Percentiles rank a stretch among this genome's conserved stretches.
phyloP scores from a whole-genome alignment of 2,329 filamentous ascomycete genomes.

The Scopulariopsis brevicaulis region DNA sequence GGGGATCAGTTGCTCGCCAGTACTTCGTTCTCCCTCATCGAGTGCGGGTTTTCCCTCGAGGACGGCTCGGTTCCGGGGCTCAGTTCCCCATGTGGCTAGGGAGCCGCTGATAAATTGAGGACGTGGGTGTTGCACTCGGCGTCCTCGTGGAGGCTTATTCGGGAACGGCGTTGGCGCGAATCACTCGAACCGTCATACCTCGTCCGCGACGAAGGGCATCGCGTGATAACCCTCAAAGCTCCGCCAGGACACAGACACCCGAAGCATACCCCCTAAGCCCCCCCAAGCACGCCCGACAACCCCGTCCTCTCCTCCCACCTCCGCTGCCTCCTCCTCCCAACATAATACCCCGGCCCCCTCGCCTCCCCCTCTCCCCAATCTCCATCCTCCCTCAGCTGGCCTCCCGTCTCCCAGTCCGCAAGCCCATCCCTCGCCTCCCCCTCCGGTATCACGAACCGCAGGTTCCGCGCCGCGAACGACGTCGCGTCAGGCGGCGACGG shows the following conservation, averaged over 20 bases:
- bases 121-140: too few species aligned
- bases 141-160: too few species aligned
- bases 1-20: too few species aligned
- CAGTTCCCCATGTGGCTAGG: too few species aligned
- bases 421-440: slow-evolving; percentile 22
- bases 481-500: slow-evolving; percentile 19
- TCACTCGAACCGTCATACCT: too few species aligned
- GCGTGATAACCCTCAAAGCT: too few species aligned
- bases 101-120: too few species aligned
- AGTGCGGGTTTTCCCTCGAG: too few species aligned
- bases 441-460: slow-evolving; percentile 26
- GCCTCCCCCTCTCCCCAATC: background rate
- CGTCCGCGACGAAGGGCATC: too few species aligned
- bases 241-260: background rate
- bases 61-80: too few species aligned
- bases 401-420: slow-evolving; percentile 27
- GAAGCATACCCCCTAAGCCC: background rate
- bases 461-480: slow-evolving; percentile 22
- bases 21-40: too few species aligned
- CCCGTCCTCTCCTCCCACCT: background rate
- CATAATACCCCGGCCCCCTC: slow-evolving; percentile 1
- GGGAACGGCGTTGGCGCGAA: too few species aligned
- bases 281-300: background rate
- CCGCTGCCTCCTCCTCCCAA: background rate
- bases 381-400: slow-evolving; percentile 10